A percentile compares a stretch with the other conserved stretches of the same genome.
phyloP scores from a whole-genome alignment of 1,284 basidiomycete genomes.

The Ganoderma multipileum region DNA sequence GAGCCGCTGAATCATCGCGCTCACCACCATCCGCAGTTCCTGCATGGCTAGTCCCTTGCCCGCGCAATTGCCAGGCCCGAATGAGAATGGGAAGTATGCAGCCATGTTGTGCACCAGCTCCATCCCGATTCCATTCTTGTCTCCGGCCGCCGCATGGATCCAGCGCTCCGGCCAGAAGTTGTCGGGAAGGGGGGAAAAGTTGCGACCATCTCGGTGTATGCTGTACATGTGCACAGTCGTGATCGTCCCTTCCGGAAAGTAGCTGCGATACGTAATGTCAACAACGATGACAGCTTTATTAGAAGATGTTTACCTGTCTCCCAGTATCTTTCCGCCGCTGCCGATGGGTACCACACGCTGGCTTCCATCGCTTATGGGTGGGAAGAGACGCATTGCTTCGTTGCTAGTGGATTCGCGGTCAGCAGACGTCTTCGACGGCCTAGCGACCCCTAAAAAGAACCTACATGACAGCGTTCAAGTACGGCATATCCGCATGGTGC shows the following conservation, averaged over 20 bases:
- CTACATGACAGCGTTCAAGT: constrained; percentile 43
- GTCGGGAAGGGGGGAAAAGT: constrained; percentile 41
- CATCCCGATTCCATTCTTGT: constrained; percentile 14
- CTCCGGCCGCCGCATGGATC: constrained; percentile 30
- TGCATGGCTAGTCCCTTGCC: constrained; percentile 42
- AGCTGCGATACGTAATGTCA: constrained; percentile 23
- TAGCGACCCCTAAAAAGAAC: constrained; percentile 17
- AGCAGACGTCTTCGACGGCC: neutral
- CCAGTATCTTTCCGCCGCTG: constrained; percentile 35
- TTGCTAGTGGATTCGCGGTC: constrained; percentile 48
- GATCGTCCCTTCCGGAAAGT: constrained; percentile 39
- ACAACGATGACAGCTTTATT: neutral
- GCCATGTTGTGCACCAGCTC: constrained; percentile 34
- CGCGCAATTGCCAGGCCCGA: constrained; percentile 41
- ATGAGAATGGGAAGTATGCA: constrained; percentile 42
- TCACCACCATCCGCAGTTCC: constrained; percentile 37
- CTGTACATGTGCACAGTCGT: constrained; percentile 38
- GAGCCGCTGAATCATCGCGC: constrained; percentile 36
- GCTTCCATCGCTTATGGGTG: constrained; percentile 61
- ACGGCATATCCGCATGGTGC: constrained; percentile 39
- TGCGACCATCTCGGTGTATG: constrained; percentile 42
- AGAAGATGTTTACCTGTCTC: constrained; percentile 36
- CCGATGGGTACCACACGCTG: constrained; percentile 50
- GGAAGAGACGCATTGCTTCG: constrained; percentile 62
- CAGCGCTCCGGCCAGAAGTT: constrained; percentile 43